Evolutionary conservation across 495 filamentous ascomycete species (phyloP).

Genomic region (Chaetomium tenue): DNA sequence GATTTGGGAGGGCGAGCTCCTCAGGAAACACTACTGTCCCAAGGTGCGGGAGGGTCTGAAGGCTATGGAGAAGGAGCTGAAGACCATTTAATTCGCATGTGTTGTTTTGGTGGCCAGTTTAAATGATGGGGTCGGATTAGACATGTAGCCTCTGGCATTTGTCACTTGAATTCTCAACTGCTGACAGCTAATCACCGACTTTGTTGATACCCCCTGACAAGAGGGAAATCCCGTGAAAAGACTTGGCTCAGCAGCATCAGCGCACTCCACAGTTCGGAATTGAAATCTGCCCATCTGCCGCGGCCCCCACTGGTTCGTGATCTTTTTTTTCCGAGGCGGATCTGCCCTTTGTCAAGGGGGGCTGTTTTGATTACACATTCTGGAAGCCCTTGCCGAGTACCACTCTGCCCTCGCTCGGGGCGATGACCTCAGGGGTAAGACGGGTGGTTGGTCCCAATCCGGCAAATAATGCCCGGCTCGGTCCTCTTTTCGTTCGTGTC

Average conservation of each 20-base stretch:
- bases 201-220: conserved; percentile 15
- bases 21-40: conserved; percentile 84
- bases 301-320: neutral
- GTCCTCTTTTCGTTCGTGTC: conserved; percentile 2
- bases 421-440: conserved; percentile 1
- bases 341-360: neutral
- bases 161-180: neutral
- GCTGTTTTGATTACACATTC: neutral
- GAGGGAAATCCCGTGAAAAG: neutral
- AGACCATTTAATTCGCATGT: conserved; percentile 9
- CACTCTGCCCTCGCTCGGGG: neutral
- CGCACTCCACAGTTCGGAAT: neutral
- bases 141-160: neutral
- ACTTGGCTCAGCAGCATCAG: neutral
- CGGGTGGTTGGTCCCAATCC: conserved; percentile 1
- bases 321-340: neutral
- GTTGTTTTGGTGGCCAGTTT: neutral
- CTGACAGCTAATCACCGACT: neutral
- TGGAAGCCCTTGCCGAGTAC: neutral
- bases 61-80: conserved; percentile 62
- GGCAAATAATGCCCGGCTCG: neutral
- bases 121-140: no score
- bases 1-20: conserved; percentile 88
- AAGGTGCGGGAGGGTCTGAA: conserved; percentile 73
- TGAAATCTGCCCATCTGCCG: conserved; percentile 4